Evolutionary conservation across 352 stramenopile genomes (phyloP).

Genomic region (Plasmopara viticola): DNA sequence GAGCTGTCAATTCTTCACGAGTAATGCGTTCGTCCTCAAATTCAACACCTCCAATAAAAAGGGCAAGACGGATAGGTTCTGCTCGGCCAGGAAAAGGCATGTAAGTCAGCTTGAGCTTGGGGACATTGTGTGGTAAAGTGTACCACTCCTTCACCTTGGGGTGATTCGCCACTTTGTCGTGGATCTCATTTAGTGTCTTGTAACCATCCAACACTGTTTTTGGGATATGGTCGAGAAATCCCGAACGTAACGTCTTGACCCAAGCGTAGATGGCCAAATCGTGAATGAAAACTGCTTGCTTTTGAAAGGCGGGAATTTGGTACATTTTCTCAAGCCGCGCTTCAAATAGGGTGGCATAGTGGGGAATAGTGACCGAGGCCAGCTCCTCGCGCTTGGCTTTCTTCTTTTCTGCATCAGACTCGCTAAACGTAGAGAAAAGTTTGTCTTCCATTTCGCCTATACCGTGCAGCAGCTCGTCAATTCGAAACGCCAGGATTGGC

Average conservation of each 20-base stretch:
- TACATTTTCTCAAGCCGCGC: slow-evolving; percentile 27
- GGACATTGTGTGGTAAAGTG: slow-evolving; percentile 10
- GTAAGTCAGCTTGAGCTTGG: slow-evolving; percentile 48
- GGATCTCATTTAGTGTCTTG: slow-evolving; percentile 19
- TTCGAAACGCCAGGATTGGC: slow-evolving; percentile 30
- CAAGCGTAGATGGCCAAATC: slow-evolving; percentile 29
- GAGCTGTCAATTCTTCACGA: slow-evolving; percentile 23
- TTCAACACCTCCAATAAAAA: slow-evolving; percentile 38
- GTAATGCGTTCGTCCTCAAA: slow-evolving; percentile 44
- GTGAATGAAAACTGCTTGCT: slow-evolving; percentile 25
- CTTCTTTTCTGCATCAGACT: slow-evolving; percentile 34
- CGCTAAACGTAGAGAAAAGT: slow-evolving; percentile 20
- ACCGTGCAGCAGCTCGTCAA: slow-evolving; percentile 49
- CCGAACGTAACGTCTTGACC: slow-evolving; percentile 13
- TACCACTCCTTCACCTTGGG: slow-evolving; percentile 31
- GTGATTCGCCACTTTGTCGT: slow-evolving; percentile 25
- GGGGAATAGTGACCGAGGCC: slow-evolving; percentile 18
- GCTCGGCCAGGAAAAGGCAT: slow-evolving; percentile 33
- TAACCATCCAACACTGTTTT: slow-evolving; percentile 25
- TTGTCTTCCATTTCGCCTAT: slow-evolving; percentile 29
- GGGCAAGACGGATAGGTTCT: slow-evolving; percentile 41
- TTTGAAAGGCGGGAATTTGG: slow-evolving; percentile 29
- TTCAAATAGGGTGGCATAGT: slow-evolving; percentile 25
- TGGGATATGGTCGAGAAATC: slow-evolving; percentile 33
- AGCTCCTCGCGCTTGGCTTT: slow-evolving; percentile 32